A percentile compares a stretch with the other conserved stretches of the same genome.
Conservation (phyloP, 2,329 filamentous ascomycete genomes). For the Furcasterigmium furcatum region DNA sequence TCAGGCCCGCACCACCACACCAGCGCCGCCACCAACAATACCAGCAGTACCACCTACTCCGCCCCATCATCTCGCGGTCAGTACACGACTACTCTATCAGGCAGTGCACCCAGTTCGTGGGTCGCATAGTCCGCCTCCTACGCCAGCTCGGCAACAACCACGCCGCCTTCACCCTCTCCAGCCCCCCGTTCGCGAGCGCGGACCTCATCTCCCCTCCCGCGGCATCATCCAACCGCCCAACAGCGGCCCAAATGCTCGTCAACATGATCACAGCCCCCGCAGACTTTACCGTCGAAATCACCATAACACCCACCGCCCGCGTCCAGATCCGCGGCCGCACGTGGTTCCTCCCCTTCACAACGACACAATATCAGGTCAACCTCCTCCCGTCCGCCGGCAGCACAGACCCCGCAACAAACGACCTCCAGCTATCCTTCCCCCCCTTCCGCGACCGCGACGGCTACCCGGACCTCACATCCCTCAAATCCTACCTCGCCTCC, state of each 20-base stretch:
- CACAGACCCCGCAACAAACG: conserved; percentile 14
- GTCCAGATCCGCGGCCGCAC: conserved; percentile 43
- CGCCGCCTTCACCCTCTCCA: conserved; percentile 38
- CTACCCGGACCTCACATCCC: conserved; percentile 40
- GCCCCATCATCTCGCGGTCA: conserved; percentile 47
- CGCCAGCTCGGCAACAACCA: conserved; percentile 40
- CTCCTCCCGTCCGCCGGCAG: conserved; percentile 27
- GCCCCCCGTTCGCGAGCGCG: conserved; percentile 25
- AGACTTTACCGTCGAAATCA: conserved; percentile 38
- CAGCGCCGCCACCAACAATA: conserved; percentile 34
- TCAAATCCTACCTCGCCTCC: conserved; percentile 42
- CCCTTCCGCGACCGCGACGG: conserved; percentile 37
- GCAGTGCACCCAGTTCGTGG: conserved; percentile 36
- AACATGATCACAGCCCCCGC: conserved; percentile 38
- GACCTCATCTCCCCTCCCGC: conserved; percentile 19
- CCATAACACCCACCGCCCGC: conserved; percentile 37
- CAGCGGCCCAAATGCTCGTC: conserved; percentile 41
- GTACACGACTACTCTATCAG: conserved; percentile 38
- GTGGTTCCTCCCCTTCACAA: conserved; percentile 36
- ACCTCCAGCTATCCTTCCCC: conserved; percentile 34
- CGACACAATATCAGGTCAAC: conserved; percentile 40
- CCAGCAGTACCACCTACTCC: conserved; percentile 47
- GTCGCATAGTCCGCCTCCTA: conserved; percentile 38
- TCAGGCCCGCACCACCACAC: conserved; percentile 47
- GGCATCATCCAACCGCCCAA: conserved; percentile 29